Conservation (phyloP, 257 asterid species). For the Salvia miltiorrhiza region DNA sequence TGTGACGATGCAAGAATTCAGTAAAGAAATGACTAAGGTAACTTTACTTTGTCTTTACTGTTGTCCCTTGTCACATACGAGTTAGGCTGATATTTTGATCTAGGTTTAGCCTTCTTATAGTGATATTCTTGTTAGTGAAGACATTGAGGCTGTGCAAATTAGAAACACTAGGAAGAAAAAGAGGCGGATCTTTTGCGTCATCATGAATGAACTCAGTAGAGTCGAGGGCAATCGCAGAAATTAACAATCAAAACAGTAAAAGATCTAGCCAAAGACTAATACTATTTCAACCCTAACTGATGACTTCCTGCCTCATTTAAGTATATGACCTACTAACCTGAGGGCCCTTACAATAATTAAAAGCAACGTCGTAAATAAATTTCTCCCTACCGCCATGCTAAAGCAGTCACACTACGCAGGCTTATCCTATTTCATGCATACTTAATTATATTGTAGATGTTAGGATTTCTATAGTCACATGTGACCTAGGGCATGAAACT, state of each 20-base stretch:
- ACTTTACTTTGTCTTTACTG: neutral
- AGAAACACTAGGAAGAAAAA: neutral
- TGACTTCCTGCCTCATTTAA: neutral
- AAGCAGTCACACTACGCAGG: too few relatives aligned
- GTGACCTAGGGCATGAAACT: neutral
- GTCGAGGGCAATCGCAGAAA: neutral
- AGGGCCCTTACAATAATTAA: too few relatives aligned
- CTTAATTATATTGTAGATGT: neutral
- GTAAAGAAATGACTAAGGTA: conserved; percentile 97
- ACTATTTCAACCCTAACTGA: neutral
- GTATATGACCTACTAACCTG: neutral
- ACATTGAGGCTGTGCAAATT: neutral
- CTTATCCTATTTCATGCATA: too few relatives aligned
- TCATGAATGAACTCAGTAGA: neutral
- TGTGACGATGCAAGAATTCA: conserved; percentile 84
- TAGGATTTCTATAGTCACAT: neutral
- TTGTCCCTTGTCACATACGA: neutral
- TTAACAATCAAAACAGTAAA: neutral
- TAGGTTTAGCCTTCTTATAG: neutral
- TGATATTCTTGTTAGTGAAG: conserved; percentile 9
- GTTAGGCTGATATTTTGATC: neutral
- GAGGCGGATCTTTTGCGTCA: neutral
- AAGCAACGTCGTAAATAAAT: too few relatives aligned
- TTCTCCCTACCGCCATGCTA: too few relatives aligned
- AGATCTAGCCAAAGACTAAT: neutral